Percentiles rank a stretch among this genome's conserved stretches.
phyloP scores from a whole-genome alignment of 2,329 filamentous ascomycete species.

The Nothomitra cinnamomea region DNA sequence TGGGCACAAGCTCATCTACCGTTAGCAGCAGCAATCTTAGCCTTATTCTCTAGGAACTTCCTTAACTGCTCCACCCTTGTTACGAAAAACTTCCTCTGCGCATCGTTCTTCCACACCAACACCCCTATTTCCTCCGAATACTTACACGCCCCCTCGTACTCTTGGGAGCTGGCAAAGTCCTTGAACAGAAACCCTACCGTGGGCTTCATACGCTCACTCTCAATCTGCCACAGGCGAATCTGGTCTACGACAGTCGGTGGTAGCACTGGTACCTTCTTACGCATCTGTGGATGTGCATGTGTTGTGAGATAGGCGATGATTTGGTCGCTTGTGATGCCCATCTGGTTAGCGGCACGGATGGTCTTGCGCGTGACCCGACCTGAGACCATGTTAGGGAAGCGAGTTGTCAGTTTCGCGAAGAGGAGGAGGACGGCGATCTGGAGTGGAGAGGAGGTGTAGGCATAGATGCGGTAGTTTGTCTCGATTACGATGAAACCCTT shows the following conservation, averaged over 20 bases:
- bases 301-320: constrained; percentile 85
- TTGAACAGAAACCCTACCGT: constrained; percentile 74
- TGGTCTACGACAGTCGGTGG: constrained; percentile 95
- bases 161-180: constrained; percentile 60
- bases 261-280: constrained; percentile 57
- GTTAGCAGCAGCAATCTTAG: constrained; percentile 22
- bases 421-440: constrained; percentile 89
- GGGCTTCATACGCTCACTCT: constrained; percentile 83
- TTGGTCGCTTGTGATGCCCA: constrained; percentile 87
- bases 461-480: constrained; percentile 95
- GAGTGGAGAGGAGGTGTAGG: constrained; percentile 83
- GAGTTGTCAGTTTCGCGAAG: constrained; percentile 73
- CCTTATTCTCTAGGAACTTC: constrained; percentile 55
- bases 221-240: constrained; percentile 92
- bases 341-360: constrained; percentile 69
- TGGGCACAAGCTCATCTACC: not conserved
- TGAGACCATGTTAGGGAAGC: constrained; percentile 86
- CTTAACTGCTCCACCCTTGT: constrained; percentile 78
- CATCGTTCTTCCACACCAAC: constrained; percentile 69
- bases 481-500: constrained; percentile 88
- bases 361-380: constrained; percentile 81
- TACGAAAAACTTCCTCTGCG: constrained; percentile 74
- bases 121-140: constrained; percentile 87
- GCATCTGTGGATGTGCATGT: constrained; percentile 91
- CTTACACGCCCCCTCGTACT: constrained; percentile 33